phyloP scores from a whole-genome alignment of 495 filamentous ascomycete species.

The Bacidia gigantensis region DNA sequence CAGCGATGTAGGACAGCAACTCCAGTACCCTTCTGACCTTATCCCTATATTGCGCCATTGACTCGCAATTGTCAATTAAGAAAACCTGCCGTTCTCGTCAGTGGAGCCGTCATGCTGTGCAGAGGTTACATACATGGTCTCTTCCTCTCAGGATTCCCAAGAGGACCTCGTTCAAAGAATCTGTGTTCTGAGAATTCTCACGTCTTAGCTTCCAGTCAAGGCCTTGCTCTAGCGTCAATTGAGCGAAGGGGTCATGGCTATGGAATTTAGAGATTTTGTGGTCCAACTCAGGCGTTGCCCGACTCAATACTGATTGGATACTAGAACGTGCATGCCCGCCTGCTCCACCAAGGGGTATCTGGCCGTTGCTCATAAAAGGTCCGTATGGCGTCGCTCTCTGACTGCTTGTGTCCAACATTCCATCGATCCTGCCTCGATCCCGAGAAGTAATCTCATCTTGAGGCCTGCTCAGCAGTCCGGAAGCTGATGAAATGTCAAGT shows the following conservation, averaged over 20 bases:
- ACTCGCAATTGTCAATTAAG: constrained; percentile 26
- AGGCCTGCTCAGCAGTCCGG: no score
- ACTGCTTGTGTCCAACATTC: no score
- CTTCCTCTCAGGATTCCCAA: constrained; percentile 16
- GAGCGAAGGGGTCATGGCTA: neutral
- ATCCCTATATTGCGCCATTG: constrained; percentile 22
- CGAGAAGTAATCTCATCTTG: no score
- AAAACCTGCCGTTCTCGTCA: constrained; percentile 22
- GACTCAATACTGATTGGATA: no score
- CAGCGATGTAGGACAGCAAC: constrained; percentile 23
- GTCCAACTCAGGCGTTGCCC: neutral
- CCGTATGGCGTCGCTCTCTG: no score
- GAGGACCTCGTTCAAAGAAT: neutral
- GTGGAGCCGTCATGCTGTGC: neutral
- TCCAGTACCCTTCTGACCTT: constrained; percentile 18
- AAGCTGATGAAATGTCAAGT: no score
- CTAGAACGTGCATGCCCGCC: no score
- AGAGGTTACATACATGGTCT: constrained; percentile 13
- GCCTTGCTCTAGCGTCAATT: neutral
- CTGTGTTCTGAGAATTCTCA: neutral
- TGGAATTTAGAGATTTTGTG: neutral
- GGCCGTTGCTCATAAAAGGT: no score
- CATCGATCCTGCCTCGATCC: no score
- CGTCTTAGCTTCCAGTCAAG: neutral
- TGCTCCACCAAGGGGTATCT: no score